These are phyloP conservation scores for Apiospora saccharicola DNA, from an alignment of 2,329 filamentous ascomycete species.

Conservation along the genomic window DNA sequence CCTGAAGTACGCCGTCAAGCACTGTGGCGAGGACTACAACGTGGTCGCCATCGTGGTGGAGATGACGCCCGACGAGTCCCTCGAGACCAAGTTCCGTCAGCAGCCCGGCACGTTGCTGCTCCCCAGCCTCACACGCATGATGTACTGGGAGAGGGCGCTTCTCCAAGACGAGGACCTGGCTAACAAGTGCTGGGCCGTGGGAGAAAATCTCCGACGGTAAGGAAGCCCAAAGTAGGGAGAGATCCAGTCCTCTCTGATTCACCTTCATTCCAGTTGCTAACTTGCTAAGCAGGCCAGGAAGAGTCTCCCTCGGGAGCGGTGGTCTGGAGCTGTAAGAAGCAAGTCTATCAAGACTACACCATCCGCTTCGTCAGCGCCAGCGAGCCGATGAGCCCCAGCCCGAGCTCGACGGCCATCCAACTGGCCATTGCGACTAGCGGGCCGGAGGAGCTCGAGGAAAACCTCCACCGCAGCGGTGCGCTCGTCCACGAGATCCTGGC, in stretches of 20 bases:
- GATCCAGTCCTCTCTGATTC: not conserved
- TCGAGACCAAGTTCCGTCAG: slow-evolving; percentile 34
- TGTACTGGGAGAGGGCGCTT: slow-evolving; percentile 37
- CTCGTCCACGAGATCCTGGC: not conserved
- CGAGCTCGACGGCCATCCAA: not conserved
- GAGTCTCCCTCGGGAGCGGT: not conserved
- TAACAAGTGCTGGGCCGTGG: slow-evolving; percentile 26
- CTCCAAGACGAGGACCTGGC: not conserved
- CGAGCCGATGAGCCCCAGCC: not conserved
- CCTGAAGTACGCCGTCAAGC: slow-evolving; percentile 38
- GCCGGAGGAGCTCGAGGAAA: not conserved
- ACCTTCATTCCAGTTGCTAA: not conserved
- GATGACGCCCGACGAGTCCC: slow-evolving; percentile 35
- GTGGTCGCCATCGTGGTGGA: slow-evolving; percentile 44
- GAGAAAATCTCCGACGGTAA: not conserved
- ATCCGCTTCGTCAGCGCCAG: not conserved
- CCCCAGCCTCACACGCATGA: slow-evolving; percentile 32
- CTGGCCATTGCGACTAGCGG: not conserved
- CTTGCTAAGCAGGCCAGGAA: not conserved
- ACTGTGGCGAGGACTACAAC: slow-evolving; percentile 39
- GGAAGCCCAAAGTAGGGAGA: not conserved
- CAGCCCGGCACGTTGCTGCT: slow-evolving; percentile 31
- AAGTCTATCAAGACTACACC: not conserved
- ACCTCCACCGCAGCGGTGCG: not conserved
- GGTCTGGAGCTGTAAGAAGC: not conserved